Evolutionary conservation across 1,284 basidiomycete species (phyloP).

Genomic region (Fomitopsis betulina): DNA sequence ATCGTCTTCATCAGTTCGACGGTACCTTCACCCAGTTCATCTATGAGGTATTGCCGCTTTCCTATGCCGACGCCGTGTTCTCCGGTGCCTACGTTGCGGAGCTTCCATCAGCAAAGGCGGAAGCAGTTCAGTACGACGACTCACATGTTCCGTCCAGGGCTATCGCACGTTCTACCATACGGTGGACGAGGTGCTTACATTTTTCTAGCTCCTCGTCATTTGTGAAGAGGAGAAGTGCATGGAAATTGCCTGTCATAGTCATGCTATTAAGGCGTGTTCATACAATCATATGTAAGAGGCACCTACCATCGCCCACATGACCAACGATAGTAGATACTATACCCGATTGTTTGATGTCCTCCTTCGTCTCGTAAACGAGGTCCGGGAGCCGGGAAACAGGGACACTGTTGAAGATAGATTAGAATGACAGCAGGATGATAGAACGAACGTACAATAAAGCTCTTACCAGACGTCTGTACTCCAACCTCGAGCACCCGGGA

Average conservation of each 20-base stretch:
- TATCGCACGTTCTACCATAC: slow-evolving; percentile 72
- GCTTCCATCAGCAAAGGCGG: neutral
- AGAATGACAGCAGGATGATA: neutral
- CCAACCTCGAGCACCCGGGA: slow-evolving; percentile 67
- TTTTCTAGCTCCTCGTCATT: slow-evolving; percentile 53
- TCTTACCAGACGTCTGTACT: slow-evolving; percentile 83
- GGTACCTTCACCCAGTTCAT: slow-evolving; percentile 80
- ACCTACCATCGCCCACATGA: slow-evolving; percentile 82
- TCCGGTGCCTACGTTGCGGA: slow-evolving; percentile 52
- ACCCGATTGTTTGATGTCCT: slow-evolving; percentile 60
- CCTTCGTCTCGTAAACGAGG: slow-evolving; percentile 72
- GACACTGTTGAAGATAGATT: slow-evolving; percentile 33
- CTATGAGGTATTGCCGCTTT: slow-evolving; percentile 69
- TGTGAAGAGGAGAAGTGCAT: slow-evolving; percentile 54
- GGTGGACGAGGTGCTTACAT: slow-evolving; percentile 51
- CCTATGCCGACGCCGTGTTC: slow-evolving; percentile 91
- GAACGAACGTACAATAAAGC: slow-evolving; percentile 5
- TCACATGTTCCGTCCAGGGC: slow-evolving; percentile 73
- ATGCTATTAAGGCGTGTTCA: neutral
- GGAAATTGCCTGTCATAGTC: slow-evolving; percentile 46
- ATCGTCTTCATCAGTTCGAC: slow-evolving; percentile 83
- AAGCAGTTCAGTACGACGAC: slow-evolving; percentile 9
- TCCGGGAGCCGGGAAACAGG: slow-evolving; percentile 78
- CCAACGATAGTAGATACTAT: slow-evolving; percentile 68
- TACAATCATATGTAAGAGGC: slow-evolving; percentile 11